Percentiles rank a stretch among this genome's conserved stretches.
These are phyloP conservation scores for Corchorus capsularis DNA, from an alignment of 345 rosid species.

Conservation along the genomic window DNA sequence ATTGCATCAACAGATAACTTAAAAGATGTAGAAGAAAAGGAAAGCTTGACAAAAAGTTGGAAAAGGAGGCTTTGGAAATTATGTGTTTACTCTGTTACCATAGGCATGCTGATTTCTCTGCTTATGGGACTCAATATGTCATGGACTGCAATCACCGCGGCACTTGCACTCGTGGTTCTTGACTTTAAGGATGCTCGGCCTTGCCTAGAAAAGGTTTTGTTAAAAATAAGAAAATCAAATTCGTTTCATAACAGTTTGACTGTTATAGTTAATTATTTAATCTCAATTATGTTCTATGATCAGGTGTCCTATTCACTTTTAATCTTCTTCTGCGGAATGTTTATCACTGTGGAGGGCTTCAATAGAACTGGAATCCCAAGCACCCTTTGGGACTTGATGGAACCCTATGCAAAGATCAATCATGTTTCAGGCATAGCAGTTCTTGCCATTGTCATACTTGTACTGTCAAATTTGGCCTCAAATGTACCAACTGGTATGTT, in stretches of 20 bases:
- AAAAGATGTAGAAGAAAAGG: constrained; percentile 30
- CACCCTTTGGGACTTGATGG: constrained; percentile 71
- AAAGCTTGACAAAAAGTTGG: constrained; percentile 37
- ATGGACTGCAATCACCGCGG: constrained; percentile 86
- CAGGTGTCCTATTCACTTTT: constrained; percentile 86
- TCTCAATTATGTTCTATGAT: constrained; percentile 5
- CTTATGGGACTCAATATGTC: constrained; percentile 84
- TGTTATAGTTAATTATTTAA: not conserved
- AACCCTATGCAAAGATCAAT: constrained; percentile 61
- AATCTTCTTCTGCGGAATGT: constrained; percentile 90
- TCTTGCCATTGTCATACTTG: constrained; percentile 63
- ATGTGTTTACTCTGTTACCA: constrained; percentile 59
- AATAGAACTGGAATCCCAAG: constrained; percentile 86
- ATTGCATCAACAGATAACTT: constrained; percentile 17
- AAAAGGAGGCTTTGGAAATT: constrained; percentile 59
- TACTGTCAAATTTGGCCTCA: constrained; percentile 76
- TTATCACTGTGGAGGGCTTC: constrained; percentile 80
- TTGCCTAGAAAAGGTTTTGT: constrained; percentile 69
- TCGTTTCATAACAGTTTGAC: not conserved
- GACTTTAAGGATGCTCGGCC: constrained; percentile 88
- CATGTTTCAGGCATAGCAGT: constrained; percentile 53
- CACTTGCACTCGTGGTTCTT: constrained; percentile 76
- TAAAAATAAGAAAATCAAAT: not conserved
- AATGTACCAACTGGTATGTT: constrained; percentile 84
- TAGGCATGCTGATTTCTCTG: constrained; percentile 72